Conservation (phyloP, 1,139 yeast genomes). For the Eremothecium coryli region DNA sequence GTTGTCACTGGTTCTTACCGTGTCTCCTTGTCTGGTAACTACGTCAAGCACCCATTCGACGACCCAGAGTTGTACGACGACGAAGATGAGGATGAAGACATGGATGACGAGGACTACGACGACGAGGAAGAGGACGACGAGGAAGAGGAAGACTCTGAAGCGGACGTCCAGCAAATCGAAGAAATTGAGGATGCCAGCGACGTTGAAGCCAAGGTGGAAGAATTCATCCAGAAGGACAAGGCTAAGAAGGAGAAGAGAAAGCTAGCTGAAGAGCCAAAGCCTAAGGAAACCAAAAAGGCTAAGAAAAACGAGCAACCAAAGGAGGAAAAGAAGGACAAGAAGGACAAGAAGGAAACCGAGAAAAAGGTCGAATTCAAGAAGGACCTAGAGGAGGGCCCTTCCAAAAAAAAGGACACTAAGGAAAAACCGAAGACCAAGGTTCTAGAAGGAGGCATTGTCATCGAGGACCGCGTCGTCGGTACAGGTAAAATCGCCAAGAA, state of each 20-base stretch:
- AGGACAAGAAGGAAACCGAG: constrained; percentile 32
- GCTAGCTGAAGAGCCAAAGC: constrained; percentile 24
- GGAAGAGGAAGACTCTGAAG: constrained; percentile 80
- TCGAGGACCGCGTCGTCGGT: constrained; percentile 89
- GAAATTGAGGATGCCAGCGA: constrained; percentile 59
- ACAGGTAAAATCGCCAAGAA: constrained; percentile 81
- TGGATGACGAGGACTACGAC: constrained; percentile 22
- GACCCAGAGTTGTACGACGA: constrained; percentile 34
- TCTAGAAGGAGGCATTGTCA: constrained; percentile 82
- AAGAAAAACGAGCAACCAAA: constrained; percentile 35
- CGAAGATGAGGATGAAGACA: constrained; percentile 48
- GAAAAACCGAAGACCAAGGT: constrained; percentile 49
- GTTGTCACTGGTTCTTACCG: constrained; percentile 95
- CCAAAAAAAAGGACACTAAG: constrained; percentile 33
- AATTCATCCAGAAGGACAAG: constrained; percentile 35
- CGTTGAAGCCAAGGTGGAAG: constrained; percentile 37
- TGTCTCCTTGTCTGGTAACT: constrained; percentile 88
- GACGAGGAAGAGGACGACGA: constrained; percentile 44
- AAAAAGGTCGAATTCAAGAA: constrained; percentile 82
- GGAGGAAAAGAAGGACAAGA: constrained; percentile 28
- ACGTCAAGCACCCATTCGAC: constrained; percentile 80
- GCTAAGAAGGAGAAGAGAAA: constrained; percentile 32
- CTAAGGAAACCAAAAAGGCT: constrained; percentile 38
- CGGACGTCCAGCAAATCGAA: constrained; percentile 75
- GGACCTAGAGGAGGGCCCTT: constrained; percentile 90